Evolutionary conservation across 805 yeast species (phyloP).

Genomic region (Ogataea salicorniae): DNA sequence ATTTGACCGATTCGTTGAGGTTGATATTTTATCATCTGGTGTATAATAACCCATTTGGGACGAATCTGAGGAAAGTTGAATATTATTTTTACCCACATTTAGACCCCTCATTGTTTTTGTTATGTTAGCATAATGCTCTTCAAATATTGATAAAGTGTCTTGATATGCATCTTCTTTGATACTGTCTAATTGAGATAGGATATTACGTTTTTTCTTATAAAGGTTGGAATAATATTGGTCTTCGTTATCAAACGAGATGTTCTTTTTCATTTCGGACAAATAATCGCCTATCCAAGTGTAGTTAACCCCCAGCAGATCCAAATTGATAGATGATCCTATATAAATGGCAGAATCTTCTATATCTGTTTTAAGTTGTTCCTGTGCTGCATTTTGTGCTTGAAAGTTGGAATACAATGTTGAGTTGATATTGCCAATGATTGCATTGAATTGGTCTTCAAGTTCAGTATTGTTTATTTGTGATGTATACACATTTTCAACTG

Average conservation of each 20-base stretch:
- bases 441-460: conserved; percentile 1
- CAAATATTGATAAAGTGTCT: not conserved
- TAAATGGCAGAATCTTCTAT: conserved; percentile 13
- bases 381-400: conserved; percentile 5
- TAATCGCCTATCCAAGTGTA: conserved; percentile 13
- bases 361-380: conserved; percentile 5
- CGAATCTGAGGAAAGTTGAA: too few relatives aligned
- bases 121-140: too few relatives aligned
- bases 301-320: conserved; percentile 9
- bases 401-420: conserved; percentile 6
- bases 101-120: too few relatives aligned
- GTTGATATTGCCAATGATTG: conserved; percentile 6
- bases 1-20: too few relatives aligned
- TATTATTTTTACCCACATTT: too few relatives aligned
- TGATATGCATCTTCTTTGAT: not conserved
- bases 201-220: not conserved
- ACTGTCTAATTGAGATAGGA: not conserved
- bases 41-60: too few relatives aligned
- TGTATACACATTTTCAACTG: conserved; percentile 4
- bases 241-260: not conserved
- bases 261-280: not conserved
- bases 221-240: conserved; percentile 2
- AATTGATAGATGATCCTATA: conserved; percentile 7
- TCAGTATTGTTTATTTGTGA: not conserved
- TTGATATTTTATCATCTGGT: too few relatives aligned